Base-by-base conservation (phyloP, 208 protist genomes). In the Porcisia hertigi region DNA sequence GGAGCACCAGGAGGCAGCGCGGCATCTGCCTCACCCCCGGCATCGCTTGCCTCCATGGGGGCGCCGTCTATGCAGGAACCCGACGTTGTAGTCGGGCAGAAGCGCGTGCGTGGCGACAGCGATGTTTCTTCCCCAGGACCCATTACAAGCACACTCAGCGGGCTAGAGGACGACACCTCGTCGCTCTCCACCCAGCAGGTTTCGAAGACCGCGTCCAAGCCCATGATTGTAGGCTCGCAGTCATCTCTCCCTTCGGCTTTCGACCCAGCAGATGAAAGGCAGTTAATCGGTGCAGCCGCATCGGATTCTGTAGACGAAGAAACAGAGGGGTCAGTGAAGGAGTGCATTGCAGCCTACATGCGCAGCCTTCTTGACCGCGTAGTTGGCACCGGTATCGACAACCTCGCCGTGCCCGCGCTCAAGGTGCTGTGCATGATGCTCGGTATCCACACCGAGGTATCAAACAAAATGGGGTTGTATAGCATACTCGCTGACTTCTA, bases 401-500 rank as follows among this genome's bases (percentile, higher is more conserved):
- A 87, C 71, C 80, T 97, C 18, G 60, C 86, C 30, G 85, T 88
- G 41, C 82, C 83, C 1, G 83, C 89, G 0, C 82, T 97, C 45
- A 82, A 86, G 7, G 82, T 95, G 71, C 75, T 97, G 75, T 95
- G 89, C 81, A 58, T 85, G 39, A 95, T 97, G 87, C 77, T 94
- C 0, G 82, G 76, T 36, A 91, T 95, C 30, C 63, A 65, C n/a
- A 89, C 90, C 1, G 75, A 80, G 12, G 72, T 83, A 12, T 85
- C 76, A 16, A 88, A 78, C 70, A 95, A 95, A 73, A 71, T 85
- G 52, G 79, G 73, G 1, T 74, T 94, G 63, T 97, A 97, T 83
- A 97, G 86, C 83, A 90, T 79, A 8, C 83, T 97, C 1, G 89
- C 93, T 25, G 87, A 71, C 62, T 95, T 94, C 77, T 85, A 97